phyloP scores from a whole-genome alignment of 2,329 filamentous ascomycete species.

The Didymella keratinophila region DNA sequence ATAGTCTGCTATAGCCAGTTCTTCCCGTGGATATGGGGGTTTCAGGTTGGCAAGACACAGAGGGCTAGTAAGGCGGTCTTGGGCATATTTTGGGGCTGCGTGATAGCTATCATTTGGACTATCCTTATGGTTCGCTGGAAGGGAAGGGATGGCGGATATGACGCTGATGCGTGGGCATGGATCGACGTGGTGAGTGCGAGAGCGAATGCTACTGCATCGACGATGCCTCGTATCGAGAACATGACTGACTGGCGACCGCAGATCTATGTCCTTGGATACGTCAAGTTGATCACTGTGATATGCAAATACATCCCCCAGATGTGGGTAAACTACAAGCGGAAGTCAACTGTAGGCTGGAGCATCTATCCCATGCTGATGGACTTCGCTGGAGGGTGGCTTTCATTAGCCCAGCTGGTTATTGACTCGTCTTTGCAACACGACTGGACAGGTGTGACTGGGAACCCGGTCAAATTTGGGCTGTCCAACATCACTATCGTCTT shows the following conservation, averaged over 20 bases:
- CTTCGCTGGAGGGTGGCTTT: slow-evolving; percentile 80
- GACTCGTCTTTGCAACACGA: slow-evolving; percentile 85
- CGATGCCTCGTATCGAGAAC: neutral
- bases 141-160: slow-evolving; percentile 54
- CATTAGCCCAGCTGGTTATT: slow-evolving; percentile 79
- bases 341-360: slow-evolving; percentile 87
- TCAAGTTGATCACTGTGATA: slow-evolving; percentile 87
- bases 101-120: slow-evolving; percentile 63
- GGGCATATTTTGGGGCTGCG: slow-evolving; percentile 73
- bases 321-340: slow-evolving; percentile 80
- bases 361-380: slow-evolving; percentile 87
- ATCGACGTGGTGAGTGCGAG: slow-evolving; percentile 65
- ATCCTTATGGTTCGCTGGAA: slow-evolving; percentile 55
- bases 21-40: slow-evolving; percentile 75
- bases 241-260: slow-evolving; percentile 16
- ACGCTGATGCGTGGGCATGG: slow-evolving; percentile 66
- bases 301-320: slow-evolving; percentile 84
- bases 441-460: slow-evolving; percentile 90
- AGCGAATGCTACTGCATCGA: neutral
- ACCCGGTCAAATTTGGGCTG: slow-evolving; percentile 87
- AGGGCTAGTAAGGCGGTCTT: slow-evolving; percentile 68
- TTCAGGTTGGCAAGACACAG: slow-evolving; percentile 65
- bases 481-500: slow-evolving; percentile 87
- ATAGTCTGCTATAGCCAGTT: slow-evolving; percentile 80
- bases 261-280: slow-evolving; percentile 78